phyloP scores from a whole-genome alignment of 345 rosid species.

The Psidium guajava region DNA sequence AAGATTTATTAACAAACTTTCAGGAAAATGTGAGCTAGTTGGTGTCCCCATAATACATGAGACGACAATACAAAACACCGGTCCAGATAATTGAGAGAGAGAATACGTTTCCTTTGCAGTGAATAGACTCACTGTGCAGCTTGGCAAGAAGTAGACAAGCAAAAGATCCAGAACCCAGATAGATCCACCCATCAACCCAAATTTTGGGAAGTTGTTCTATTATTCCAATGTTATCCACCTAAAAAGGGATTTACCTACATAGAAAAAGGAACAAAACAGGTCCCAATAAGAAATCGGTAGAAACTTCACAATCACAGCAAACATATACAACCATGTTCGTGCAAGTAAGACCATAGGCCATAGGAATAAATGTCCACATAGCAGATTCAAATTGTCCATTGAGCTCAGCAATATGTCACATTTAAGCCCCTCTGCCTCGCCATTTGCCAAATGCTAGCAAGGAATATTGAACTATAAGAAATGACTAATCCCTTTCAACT shows the following conservation, averaged over 20 bases:
- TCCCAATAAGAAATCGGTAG: not conserved
- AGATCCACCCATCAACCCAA: not conserved
- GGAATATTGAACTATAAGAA: not conserved
- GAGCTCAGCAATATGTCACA: not conserved
- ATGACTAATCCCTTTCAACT: not conserved
- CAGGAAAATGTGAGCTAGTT: not conserved
- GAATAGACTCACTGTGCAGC: not conserved
- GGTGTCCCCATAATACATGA: not conserved
- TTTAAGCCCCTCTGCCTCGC: not conserved
- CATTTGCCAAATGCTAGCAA: not conserved
- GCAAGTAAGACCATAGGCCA: not conserved
- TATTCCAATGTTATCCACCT: not conserved
- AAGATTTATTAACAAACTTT: not conserved
- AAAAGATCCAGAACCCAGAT: not conserved
- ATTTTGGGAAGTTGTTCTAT: not conserved
- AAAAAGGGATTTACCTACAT: not conserved
- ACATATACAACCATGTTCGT: not conserved
- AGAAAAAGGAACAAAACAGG: not conserved
- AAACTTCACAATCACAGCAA: not conserved
- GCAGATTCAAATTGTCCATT: not conserved
- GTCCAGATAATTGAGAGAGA: not conserved
- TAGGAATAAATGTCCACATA: not conserved
- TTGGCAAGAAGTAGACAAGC: not conserved
- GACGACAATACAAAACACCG: not conserved
- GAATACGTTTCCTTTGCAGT: not conserved